Base-by-base conservation (phyloP, 2,329 filamentous ascomycete genomes). In the Dryadomyces quercus-mongolicae region DNA sequence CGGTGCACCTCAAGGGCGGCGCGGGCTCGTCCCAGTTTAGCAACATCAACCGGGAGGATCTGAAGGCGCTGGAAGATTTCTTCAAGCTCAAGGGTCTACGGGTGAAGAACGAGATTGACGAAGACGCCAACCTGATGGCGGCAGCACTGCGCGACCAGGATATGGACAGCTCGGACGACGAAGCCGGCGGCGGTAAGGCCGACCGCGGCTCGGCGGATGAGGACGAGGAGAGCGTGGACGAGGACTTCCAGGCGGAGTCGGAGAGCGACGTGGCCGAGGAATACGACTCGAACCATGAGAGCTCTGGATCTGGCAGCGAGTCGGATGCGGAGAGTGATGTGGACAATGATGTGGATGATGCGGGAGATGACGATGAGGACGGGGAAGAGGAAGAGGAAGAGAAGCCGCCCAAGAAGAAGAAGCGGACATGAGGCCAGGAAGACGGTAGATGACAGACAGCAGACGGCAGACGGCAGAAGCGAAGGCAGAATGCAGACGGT, bases 31-130 rank as follows among this genome's bases (percentile, higher is more conserved):
- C 91, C 62, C 91, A 96, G 65, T 98, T 98, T 74, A 95, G 90
- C 72, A 98, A 98, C 75, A 98, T 98, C 69, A 98, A 96, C 68
- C 86, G 92, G 62, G 93, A 98, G 73, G 93, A 98, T 67, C 88
- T 97, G 70, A 88, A 93, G 71, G 88, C 88, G 7, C 80, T 98
- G n/a, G 93, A 98, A 69, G 84, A 86, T 61, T 98, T 98, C 74
- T 96, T 98, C 80, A 93, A 94, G 71, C 81, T 89, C 62, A 97
- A 97, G 77, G 87, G 85, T 57, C 80, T 98, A 64, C 88, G 92
- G 54, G 91, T 94, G 55, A 97, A 96, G 83, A 98, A 98, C 68
- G 93, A 98, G 72, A 96, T 98, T 74, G 86, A 94, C 58, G 93
- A 96, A 67, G 93, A 98, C 62, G 86, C 88, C 67, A 84, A 86